phyloP scores from a whole-genome alignment of 257 asterid genomes.

The Ocimum tenuiflorum region DNA sequence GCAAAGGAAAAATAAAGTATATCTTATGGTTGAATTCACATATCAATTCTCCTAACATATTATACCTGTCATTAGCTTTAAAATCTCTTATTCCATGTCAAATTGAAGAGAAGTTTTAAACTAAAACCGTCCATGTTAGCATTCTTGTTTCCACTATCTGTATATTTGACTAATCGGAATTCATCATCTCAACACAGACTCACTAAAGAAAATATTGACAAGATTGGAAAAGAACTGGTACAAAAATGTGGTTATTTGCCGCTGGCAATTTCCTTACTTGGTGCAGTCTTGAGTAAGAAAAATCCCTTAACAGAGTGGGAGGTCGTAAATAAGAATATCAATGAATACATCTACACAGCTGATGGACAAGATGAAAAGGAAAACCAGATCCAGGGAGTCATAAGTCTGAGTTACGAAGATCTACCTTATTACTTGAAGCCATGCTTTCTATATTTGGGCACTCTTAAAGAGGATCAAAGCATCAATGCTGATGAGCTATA shows the following conservation, averaged over 20 bases:
- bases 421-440: conserved; percentile 12
- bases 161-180: too few species aligned
- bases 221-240: conserved; percentile 7
- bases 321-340: background rate
- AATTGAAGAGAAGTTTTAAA: too few species aligned
- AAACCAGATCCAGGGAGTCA: background rate
- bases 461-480: background rate
- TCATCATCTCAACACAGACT: background rate
- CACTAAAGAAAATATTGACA: background rate
- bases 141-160: too few species aligned
- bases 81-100: too few species aligned
- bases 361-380: background rate
- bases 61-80: too few species aligned
- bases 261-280: conserved; percentile 4
- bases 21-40: too few species aligned
- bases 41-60: too few species aligned
- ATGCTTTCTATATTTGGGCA: conserved; percentile 8
- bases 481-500: background rate
- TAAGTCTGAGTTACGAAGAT: conserved; percentile 6
- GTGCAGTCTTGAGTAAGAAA: background rate
- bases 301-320: background rate
- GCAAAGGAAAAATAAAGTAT: too few species aligned
- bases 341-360: background rate
- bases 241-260: conserved; percentile 4
- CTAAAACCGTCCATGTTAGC: too few species aligned